phyloP scores from a whole-genome alignment of 73 alveolate species.

The Breviolum minutum region DNA sequence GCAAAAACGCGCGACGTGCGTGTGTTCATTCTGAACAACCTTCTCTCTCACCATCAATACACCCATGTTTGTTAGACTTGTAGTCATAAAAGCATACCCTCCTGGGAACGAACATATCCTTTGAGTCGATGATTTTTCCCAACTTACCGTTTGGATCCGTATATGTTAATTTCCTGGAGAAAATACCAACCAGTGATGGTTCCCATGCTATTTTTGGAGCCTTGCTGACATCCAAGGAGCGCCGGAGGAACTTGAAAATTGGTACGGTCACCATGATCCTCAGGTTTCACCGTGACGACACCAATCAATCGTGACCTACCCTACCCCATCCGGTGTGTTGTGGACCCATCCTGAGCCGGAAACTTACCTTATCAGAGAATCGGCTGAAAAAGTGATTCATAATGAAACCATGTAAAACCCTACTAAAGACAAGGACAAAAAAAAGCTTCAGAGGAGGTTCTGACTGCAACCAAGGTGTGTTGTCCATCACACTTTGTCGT shows the following conservation, averaged over 20 bases:
- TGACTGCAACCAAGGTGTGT: no score
- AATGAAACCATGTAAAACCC: no score
- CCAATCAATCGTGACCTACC: not conserved
- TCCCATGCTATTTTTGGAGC: not conserved
- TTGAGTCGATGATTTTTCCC: not conserved
- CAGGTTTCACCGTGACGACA: not conserved
- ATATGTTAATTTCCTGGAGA: no score
- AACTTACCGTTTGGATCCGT: no score
- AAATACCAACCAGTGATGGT: not conserved
- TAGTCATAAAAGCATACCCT: not conserved
- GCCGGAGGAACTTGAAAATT: conserved; percentile 69
- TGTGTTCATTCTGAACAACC: not conserved
- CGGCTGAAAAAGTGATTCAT: no score
- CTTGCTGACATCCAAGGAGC: conserved; percentile 90
- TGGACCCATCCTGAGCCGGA: not conserved
- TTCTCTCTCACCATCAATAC: not conserved
- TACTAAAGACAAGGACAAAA: no score
- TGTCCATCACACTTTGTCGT: no score
- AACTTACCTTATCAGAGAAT: not conserved
- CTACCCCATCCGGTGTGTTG: not conserved
- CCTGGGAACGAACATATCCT: no score
- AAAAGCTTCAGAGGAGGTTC: no score
- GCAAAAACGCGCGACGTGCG: not conserved
- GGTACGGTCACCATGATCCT: conserved; percentile 93
- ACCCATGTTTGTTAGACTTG: not conserved